These are phyloP conservation scores for Chaetomium cochliodes DNA, from an alignment of 495 filamentous ascomycete species.

Conservation along the genomic window DNA sequence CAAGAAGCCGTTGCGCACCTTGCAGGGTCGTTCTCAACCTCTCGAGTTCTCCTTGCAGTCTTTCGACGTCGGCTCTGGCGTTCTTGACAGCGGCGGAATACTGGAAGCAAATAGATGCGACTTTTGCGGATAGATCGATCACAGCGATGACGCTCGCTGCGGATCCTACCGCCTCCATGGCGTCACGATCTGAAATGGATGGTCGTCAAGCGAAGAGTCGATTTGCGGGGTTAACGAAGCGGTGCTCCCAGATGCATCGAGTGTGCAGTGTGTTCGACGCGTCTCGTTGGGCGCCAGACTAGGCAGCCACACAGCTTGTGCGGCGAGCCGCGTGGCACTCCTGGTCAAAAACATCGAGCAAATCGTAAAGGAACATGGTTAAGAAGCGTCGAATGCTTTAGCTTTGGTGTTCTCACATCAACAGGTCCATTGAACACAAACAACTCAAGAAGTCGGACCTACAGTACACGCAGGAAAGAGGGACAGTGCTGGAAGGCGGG, in stretches of 20 bases:
- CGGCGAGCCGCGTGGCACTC: not conserved
- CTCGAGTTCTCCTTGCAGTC: slow-evolving; percentile 31
- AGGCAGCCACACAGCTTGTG: slow-evolving; percentile 1
- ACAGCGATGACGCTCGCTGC: slow-evolving; percentile 41
- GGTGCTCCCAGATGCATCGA: slow-evolving; percentile 4
- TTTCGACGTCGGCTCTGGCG: slow-evolving; percentile 38
- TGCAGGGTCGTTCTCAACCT: slow-evolving; percentile 26
- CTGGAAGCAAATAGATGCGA: slow-evolving; percentile 33
- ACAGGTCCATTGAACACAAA: slow-evolving; percentile 2
- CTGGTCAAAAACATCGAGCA: slow-evolving; percentile 1
- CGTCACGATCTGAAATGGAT: slow-evolving; percentile 7
- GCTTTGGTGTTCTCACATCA: slow-evolving; percentile 4
- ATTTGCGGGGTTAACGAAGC: slow-evolving; percentile 9
- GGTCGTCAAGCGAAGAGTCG: slow-evolving; percentile 5
- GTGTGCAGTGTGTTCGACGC: not conserved
- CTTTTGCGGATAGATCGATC: slow-evolving; percentile 36
- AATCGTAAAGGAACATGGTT: not conserved
- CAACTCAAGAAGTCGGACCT: not conserved
- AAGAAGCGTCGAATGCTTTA: not conserved
- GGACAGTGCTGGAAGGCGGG: not conserved
- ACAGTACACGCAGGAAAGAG: not conserved
- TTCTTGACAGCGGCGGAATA: slow-evolving; percentile 38
- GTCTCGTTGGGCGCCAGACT: not conserved
- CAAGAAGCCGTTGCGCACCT: slow-evolving; percentile 12
- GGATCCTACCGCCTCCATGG: slow-evolving; percentile 18